Evolutionary conservation across 106 monocot genomes (phyloP).

Genomic region (Dactylorhiza incarnata): DNA sequence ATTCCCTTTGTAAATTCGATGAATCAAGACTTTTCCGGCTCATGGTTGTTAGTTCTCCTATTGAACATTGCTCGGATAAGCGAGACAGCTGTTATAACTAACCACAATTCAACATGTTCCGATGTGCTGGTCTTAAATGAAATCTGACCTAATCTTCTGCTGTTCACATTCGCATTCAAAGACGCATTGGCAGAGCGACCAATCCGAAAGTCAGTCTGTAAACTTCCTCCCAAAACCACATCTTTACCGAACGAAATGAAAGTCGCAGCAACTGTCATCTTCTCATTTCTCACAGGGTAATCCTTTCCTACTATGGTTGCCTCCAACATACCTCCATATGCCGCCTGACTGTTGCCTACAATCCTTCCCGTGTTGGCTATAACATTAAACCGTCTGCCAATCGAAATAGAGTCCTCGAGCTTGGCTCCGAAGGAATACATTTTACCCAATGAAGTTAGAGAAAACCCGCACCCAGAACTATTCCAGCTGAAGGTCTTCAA

Average conservation of each 20-base stretch:
- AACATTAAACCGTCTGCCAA: slow-evolving; percentile 46
- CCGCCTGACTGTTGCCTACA: slow-evolving; percentile 39
- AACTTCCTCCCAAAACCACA: slow-evolving; percentile 44
- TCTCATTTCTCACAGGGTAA: slow-evolving; percentile 84
- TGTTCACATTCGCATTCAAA: slow-evolving; percentile 61
- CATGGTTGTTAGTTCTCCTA: slow-evolving; percentile 15
- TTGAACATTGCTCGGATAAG: slow-evolving; percentile 39
- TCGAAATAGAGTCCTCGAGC: slow-evolving; percentile 57
- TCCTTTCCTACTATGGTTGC: slow-evolving; percentile 54
- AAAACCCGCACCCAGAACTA: slow-evolving; percentile 42
- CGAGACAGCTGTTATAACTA: slow-evolving; percentile 42
- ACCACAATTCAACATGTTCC: slow-evolving; percentile 44
- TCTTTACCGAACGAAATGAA: slow-evolving; percentile 67
- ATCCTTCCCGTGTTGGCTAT: slow-evolving; percentile 37
- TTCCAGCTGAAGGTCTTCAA: slow-evolving; percentile 38
- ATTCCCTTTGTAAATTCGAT: not conserved
- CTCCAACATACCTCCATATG: slow-evolving; percentile 65
- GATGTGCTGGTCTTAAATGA: slow-evolving; percentile 43
- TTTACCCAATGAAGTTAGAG: slow-evolving; percentile 51
- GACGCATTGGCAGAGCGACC: slow-evolving; percentile 43
- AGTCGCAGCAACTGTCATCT: slow-evolving; percentile 27
- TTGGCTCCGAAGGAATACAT: slow-evolving; percentile 51
- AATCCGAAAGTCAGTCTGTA: slow-evolving; percentile 60
- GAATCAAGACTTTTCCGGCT: slow-evolving; percentile 1
- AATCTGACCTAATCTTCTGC: slow-evolving; percentile 53